Evolutionary conservation across 2,329 filamentous ascomycete species (phyloP), one percentile per base, ranked within the genome.

Genomic region (Orbilia brochopaga): DNA sequence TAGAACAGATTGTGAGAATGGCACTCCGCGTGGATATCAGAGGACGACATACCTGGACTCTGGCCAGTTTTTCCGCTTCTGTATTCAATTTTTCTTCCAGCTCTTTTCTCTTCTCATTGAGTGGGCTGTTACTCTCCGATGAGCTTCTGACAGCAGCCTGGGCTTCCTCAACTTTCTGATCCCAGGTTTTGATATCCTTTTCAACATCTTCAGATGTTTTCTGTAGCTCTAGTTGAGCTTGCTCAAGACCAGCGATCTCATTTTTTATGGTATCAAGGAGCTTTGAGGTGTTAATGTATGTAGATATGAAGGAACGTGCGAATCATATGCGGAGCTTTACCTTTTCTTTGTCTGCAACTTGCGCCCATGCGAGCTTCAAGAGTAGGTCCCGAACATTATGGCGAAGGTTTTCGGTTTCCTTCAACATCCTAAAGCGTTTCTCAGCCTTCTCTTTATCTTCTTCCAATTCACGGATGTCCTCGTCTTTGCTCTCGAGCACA

Each of bases 291-390:
- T 23, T 70, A 54, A 58, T 27, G 32, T 19, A 3, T 24, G 1
- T 10, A 15, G 21, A 40, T 44, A 15, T 37, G 27, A n/a, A n/a
- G 21, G 23, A 6, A 40, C 17, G 2, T 8, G 17, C 55, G n/a
- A 7, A 24, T 53, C 24, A 19, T 2, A 51, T 32, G 1, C 7
- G 44, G 11, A 35, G 24, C 6, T 48, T 32, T 55, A 81, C 81
- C 37, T 79, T 80, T 79, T 97, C 93, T 78, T 90, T 84, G 63
- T 91, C 87, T 54, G 87, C 85, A 0, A 97, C 92, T 77, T 95
- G 90, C 23, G 87, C 85, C 94, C 94, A 99, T n/a, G 89, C 88
- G 73, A 91, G 82, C 80, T 95, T 89, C 17, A 85, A 83, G 48
- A 83, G 81, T 50, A 90, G 82, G 23, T 85, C 82, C 35, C 83